Evolutionary conservation across 495 filamentous ascomycete species (phyloP).

Genomic region (Penicillium macrosclerotiorum): DNA sequence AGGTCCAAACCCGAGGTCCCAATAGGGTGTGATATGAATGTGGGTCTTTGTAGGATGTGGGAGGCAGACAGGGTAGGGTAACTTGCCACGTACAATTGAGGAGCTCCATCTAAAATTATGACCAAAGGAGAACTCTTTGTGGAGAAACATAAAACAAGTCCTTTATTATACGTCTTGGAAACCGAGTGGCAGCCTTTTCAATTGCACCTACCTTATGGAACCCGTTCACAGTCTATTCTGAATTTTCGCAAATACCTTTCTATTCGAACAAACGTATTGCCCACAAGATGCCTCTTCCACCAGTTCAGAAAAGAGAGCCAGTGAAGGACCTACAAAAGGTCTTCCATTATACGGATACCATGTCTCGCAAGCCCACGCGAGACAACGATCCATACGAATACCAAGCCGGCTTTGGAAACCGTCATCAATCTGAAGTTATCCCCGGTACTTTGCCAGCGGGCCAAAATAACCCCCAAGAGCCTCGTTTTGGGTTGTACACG

Average conservation of each 20-base stretch:
- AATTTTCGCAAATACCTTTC: not conserved
- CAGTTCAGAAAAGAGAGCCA: slow-evolving; percentile 26
- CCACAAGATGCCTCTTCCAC: slow-evolving; percentile 19
- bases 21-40: slow-evolving; percentile 2
- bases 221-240: no score
- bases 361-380: slow-evolving; percentile 39
- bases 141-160: no score
- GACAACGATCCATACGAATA: slow-evolving; percentile 46
- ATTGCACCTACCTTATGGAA: no score
- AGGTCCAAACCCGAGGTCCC: not conserved
- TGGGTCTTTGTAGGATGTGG: slow-evolving; percentile 13
- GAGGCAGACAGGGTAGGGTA: no score
- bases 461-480: slow-evolving; percentile 42
- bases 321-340: slow-evolving; percentile 39
- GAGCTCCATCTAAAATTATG: no score
- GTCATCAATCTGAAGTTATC: slow-evolving; percentile 40
- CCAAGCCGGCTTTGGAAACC: slow-evolving; percentile 39
- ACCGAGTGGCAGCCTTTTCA: not conserved
- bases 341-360: slow-evolving; percentile 46
- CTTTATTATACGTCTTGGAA: not conserved
- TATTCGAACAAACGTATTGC: not conserved
- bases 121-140: not conserved
- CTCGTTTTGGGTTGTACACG: slow-evolving; percentile 50
- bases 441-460: slow-evolving; percentile 39
- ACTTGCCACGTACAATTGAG: not conserved